Evolutionary conservation across 768 basidiomycete species (phyloP), one percentile per base, ranked within the genome.

Genomic region (Termitomyces sp.): DNA sequence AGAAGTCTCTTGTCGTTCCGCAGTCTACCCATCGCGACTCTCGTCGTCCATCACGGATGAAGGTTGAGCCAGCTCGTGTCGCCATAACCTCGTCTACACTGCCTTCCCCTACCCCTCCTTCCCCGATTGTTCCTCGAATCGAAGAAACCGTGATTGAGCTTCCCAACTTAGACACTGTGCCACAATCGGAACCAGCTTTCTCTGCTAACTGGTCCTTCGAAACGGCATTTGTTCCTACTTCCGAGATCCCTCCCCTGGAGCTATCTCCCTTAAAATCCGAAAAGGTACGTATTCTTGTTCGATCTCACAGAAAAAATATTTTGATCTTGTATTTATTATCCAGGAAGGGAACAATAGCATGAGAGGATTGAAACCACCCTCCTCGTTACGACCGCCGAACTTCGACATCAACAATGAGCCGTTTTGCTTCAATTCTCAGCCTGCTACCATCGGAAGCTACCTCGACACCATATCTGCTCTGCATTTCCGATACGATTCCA

Each of bases 211-310:
- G 54, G 49, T 49, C 55, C 16, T 52, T 57, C 28, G 23, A 25
- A 44, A 44, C 48, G 40, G 50, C 50, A 19, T 66, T 63, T 41
- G 59, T 67, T 9, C 63, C 69, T 16, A 65, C 61, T 16, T 54
- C 55, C 3, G 60, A 64, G 16, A 68, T 67, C 32, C 68, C 68
- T 32, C 42, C 45, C 25, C 59, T 69, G 25, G 60, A 67, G 39
- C 32, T 67, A 49, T 55, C 58, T 5, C 60, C 58, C 5, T 25
- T 37, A 41, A 60, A 63, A 53, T 27, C 52, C 32, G 58, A 58
- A 47, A 53, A 50, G 55, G 58, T 63, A 46, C 40, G 61, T 55
- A 21, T 53, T n/a, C 19, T 10, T 55, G n/a, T 30, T 25, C 47
- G 28, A 40, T 51, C 11, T 9, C 50, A 19, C 41, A 25, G 23